Evolutionary conservation across 2,329 filamentous ascomycete species (phyloP).

Genomic region (Aspergillus pseudoterreus): DNA sequence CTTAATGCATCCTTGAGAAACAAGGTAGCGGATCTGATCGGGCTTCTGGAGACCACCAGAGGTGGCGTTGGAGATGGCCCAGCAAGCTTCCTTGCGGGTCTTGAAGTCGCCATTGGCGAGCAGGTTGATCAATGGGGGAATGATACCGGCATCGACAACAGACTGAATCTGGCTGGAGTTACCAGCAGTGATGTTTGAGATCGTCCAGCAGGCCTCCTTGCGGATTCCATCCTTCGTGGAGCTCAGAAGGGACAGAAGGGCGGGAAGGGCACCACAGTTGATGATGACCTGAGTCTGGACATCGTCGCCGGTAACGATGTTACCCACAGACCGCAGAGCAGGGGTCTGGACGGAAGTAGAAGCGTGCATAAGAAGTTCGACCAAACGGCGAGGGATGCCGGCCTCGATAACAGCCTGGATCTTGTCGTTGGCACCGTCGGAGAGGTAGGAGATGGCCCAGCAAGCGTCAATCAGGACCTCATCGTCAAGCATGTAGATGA

Average conservation of each 20-base stretch:
- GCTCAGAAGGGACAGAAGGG: slow-evolving; percentile 87
- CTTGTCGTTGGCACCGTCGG: slow-evolving; percentile 97
- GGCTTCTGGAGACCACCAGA: slow-evolving; percentile 97
- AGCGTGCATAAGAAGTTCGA: slow-evolving; percentile 96
- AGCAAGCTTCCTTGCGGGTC: slow-evolving; percentile 98
- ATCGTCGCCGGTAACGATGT: slow-evolving; percentile 98
- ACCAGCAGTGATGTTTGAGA: slow-evolving; percentile 96
- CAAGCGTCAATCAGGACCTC: slow-evolving; percentile 98
- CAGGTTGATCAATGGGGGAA: slow-evolving; percentile 91
- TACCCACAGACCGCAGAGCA: slow-evolving; percentile 92
- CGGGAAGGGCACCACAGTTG: slow-evolving; percentile 91
- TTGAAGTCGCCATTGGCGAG: slow-evolving; percentile 97
- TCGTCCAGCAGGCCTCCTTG: slow-evolving; percentile 99
- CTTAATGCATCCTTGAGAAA: slow-evolving; percentile 92
- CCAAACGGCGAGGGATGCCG: slow-evolving; percentile 90
- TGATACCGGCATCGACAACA: slow-evolving; percentile 94
- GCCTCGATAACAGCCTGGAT: slow-evolving; percentile 99
- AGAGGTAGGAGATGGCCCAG: slow-evolving; percentile 99
- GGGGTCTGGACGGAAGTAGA: slow-evolving; percentile 98
- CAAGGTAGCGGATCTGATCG: slow-evolving; percentile 95
- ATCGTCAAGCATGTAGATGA: slow-evolving; percentile 97
- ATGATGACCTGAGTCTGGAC: slow-evolving; percentile 99
- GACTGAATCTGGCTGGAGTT: slow-evolving; percentile 97
- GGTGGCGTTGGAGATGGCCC: slow-evolving; percentile 98
- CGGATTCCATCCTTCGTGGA: slow-evolving; percentile 98